phyloP scores from a whole-genome alignment of 352 stramenopile genomes.

The Globisporangium rhizosaccharum region DNA sequence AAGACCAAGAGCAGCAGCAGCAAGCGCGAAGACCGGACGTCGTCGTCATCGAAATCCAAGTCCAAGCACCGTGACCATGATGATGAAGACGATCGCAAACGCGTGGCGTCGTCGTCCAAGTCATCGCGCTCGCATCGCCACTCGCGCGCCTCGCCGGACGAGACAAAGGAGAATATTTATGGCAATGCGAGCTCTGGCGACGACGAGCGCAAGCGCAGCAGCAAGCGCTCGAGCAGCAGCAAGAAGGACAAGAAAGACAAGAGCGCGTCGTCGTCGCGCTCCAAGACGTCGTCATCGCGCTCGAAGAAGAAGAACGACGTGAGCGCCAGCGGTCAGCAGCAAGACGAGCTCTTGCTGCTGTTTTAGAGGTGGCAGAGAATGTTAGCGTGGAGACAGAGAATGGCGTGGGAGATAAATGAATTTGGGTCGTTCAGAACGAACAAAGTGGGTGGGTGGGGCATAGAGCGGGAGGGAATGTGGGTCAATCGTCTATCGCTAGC shows the following conservation, averaged over 20 bases:
- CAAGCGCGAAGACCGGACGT: slow-evolving; percentile 28
- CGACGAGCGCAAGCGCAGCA: slow-evolving; percentile 21
- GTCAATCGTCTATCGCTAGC: too few species aligned
- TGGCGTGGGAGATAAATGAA: not conserved
- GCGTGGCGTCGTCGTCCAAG: slow-evolving; percentile 10
- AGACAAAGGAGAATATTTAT: slow-evolving; percentile 50
- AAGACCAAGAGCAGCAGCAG: slow-evolving; percentile 3
- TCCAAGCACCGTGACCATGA: slow-evolving; percentile 12
- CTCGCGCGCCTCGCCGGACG: slow-evolving; percentile 13
- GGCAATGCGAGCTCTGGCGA: slow-evolving; percentile 37
- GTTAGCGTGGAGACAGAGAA: not conserved
- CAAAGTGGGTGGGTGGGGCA: too few species aligned
- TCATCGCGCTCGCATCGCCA: slow-evolving; percentile 15
- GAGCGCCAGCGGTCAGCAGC: slow-evolving; percentile 23
- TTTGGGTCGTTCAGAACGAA: too few species aligned
- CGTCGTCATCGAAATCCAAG: slow-evolving; percentile 35
- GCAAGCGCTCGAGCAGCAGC: slow-evolving; percentile 18
- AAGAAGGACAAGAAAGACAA: slow-evolving; percentile 39
- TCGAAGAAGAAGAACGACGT: slow-evolving; percentile 47
- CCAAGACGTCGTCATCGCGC: slow-evolving; percentile 24
- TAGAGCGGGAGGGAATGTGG: too few species aligned
- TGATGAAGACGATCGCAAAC: slow-evolving; percentile 18
- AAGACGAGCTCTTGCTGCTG: slow-evolving; percentile 64
- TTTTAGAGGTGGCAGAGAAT: slow-evolving; percentile 43
- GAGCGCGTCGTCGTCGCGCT: slow-evolving; percentile 11